Evolutionary conservation across 1,139 yeast species (phyloP), one percentile per base, ranked within the genome.

Genomic region (Candida buenavistaensis): DNA sequence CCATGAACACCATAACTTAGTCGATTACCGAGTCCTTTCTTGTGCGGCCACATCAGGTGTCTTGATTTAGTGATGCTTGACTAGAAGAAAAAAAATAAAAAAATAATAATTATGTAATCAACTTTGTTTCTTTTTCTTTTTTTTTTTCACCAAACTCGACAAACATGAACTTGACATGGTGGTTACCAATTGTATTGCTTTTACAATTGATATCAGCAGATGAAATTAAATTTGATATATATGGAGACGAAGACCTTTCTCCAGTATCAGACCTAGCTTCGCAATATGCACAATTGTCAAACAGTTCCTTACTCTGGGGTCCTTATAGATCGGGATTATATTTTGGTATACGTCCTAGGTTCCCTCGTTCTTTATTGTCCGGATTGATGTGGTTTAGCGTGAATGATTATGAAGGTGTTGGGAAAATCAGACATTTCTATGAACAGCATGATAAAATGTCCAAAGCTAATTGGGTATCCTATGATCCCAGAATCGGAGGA

Each of bases 381-480:
- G 98, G 98, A 0, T 60, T 90, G 21, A 80, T 92, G 81, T 92
- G 98, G 98, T 87, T 80, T 62, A 81, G 82, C 48, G 72, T 78
- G 6, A 83, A 85, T 42, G 63, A 68, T 25, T 71, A 74, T 43
- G 57, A 63, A n/a, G 82, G 84, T 1, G 52, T 86, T n/a, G 64
- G 64, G 4, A 65, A 68, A 15, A 55, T 84, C n/a, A 78, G 96
- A 47, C 97, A 92, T 57, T 72, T 77, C 38, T 88, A 90, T 50
- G 92, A 85, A 42, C 90, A 82, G 48, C 65, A 68, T 25, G 94
- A 89, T 50, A 74, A 79, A 30, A 71, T 89, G 68, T 72, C 69
- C 26, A 80, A 76, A 37, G 94, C 88, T 49, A 90, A 94, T 25
- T 92, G 97, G 97, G 72, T 79, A 14, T 66, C 72, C 30, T 92